These are phyloP conservation scores for Sclerotinia trifoliorum DNA, from an alignment of 2,329 filamentous ascomycete species.

Conservation along the genomic window DNA sequence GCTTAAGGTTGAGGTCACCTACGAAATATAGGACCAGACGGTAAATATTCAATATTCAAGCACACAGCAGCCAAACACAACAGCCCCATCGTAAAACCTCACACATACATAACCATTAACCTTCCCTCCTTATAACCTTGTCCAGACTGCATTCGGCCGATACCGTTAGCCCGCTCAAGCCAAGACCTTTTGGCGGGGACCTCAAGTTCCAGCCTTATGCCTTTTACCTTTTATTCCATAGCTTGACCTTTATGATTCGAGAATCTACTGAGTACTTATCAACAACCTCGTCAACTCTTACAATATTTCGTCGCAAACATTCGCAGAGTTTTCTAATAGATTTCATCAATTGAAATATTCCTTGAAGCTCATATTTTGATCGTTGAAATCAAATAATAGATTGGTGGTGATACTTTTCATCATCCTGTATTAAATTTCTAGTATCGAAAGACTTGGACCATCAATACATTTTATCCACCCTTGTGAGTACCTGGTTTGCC, in stretches of 20 bases:
- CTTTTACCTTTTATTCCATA: background rate
- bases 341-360: too few relatives aligned
- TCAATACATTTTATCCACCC: background rate
- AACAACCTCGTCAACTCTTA: background rate
- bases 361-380: background rate
- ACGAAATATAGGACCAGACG: background rate
- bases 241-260: background rate
- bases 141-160: background rate
- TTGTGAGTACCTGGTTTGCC: slow-evolving; percentile 1
- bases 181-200: background rate
- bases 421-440: background rate
- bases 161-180: background rate
- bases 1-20: too few relatives aligned
- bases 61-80: too few relatives aligned
- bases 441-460: background rate
- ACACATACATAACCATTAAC: too few relatives aligned
- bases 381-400: background rate
- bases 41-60: background rate
- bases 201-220: slow-evolving; percentile 2
- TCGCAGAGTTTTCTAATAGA: background rate
- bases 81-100: background rate
- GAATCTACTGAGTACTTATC: background rate
- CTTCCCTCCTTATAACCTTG: too few relatives aligned
- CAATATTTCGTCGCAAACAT: slow-evolving; percentile 1
- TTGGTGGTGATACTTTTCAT: background rate